Conservation (phyloP, 768 basidiomycete genomes). For the Leccinum rimulosum region DNA sequence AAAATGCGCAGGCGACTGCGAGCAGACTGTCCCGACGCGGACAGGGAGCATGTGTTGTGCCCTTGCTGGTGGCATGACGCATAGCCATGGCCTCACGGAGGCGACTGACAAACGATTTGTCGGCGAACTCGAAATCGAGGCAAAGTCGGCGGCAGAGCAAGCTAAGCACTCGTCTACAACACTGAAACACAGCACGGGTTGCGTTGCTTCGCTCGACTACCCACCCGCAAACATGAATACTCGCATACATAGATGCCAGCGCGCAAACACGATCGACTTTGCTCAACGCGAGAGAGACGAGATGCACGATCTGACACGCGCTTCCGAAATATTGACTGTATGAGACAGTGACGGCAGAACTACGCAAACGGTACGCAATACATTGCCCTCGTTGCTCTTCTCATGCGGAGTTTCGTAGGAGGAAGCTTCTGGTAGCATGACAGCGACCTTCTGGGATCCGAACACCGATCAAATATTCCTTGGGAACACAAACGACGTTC, state of each 20-base stretch:
- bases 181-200: background rate
- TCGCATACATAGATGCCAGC: slow-evolving; percentile 27
- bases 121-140: slow-evolving; percentile 25
- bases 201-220: background rate
- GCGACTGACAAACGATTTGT: slow-evolving; percentile 28
- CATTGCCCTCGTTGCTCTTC: background rate
- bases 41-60: background rate
- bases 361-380: slow-evolving; percentile 9
- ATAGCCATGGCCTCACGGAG: slow-evolving; percentile 30
- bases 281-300: slow-evolving; percentile 83
- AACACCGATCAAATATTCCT: slow-evolving; percentile 68
- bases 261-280: slow-evolving; percentile 72
- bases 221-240: slow-evolving; percentile 5
- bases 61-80: background rate
- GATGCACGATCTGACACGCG: slow-evolving; percentile 83
- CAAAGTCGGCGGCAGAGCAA: slow-evolving; percentile 8
- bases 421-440: slow-evolving; percentile 30
- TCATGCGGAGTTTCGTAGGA: slow-evolving; percentile 18
- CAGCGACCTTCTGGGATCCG: slow-evolving; percentile 51
- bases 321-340: slow-evolving; percentile 70
- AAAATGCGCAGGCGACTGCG: slow-evolving; percentile 23
- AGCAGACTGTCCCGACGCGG: background rate
- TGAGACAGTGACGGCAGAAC: slow-evolving; percentile 20
- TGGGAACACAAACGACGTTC: slow-evolving; percentile 84
- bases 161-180: background rate